These are phyloP conservation scores for Kwoniella heveanensis DNA, from an alignment of 768 basidiomycete genomes.

Conservation along the genomic window DNA sequence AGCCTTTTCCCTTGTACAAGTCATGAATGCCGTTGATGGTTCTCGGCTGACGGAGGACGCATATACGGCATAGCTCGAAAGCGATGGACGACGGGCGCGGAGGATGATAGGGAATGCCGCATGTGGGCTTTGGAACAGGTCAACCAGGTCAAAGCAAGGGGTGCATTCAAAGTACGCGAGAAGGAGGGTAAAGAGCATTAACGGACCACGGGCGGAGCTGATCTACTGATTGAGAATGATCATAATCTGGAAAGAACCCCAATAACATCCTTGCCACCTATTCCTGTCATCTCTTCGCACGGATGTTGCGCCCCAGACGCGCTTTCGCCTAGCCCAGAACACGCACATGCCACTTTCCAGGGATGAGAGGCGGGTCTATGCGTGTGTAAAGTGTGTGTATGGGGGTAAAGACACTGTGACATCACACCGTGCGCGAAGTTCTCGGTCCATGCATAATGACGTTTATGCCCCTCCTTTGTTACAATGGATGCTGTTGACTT, in stretches of 20 bases:
- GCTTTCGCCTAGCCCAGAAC: not conserved
- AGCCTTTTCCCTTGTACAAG: not conserved
- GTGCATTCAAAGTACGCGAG: constrained; percentile 63
- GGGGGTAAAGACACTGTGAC: not conserved
- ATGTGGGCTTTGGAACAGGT: constrained; percentile 64
- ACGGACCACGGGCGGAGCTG: not conserved
- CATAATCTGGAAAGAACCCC: not conserved
- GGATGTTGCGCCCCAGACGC: too few relatives aligned
- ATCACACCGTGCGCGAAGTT: constrained; percentile 7
- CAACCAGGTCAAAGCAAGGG: constrained; percentile 63
- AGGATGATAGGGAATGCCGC: constrained; percentile 52
- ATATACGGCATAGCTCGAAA: constrained; percentile 47
- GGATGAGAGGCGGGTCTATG: not conserved
- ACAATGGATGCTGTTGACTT: not conserved
- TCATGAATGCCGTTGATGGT: too few relatives aligned
- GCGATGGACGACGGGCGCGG: constrained; percentile 43
- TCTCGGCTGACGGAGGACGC: too few relatives aligned
- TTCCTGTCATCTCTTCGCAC: too few relatives aligned
- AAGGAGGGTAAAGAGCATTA: constrained; percentile 56
- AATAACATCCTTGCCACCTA: too few relatives aligned
- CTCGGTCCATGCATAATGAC: constrained; percentile 5
- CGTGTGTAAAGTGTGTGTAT: not conserved
- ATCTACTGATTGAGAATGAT: not conserved
- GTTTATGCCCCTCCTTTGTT: constrained; percentile 2
- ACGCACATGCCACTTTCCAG: not conserved